Evolutionary conservation across 345 rosid genomes (phyloP).

Genomic region (Hirschfeldia incana): DNA sequence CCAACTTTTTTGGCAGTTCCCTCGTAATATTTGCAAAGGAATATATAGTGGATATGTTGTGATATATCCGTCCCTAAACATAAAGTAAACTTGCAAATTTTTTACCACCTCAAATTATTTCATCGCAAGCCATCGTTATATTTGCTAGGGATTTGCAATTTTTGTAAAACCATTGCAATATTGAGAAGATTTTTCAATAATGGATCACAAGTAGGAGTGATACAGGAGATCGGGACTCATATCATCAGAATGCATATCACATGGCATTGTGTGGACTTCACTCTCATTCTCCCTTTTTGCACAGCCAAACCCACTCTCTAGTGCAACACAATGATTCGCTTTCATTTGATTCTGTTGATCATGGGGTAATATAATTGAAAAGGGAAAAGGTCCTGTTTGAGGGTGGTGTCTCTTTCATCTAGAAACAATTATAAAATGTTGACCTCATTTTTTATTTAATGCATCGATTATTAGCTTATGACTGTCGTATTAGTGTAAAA

Average conservation of each 20-base stretch:
- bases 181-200: neutral
- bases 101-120: neutral
- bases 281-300: neutral
- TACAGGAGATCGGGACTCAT: neutral
- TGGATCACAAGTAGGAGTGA: conserved; percentile 11
- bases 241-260: conserved; percentile 16
- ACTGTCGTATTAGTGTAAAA: too few species aligned
- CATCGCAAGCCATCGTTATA: neutral
- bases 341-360: too few species aligned
- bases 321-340: neutral
- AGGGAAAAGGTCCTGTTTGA: too few species aligned
- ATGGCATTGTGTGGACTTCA: conserved; percentile 16
- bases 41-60: neutral
- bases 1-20: too few species aligned
- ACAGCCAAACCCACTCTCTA: conserved; percentile 19
- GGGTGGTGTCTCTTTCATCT: too few species aligned
- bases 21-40: neutral
- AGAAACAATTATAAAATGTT: too few species aligned
- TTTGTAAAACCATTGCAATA: neutral
- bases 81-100: neutral
- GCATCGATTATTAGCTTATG: too few species aligned
- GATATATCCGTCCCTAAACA: neutral
- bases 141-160: neutral
- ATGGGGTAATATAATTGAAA: too few species aligned
- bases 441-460: too few species aligned